Evolutionary conservation across 345 rosid genomes (phyloP).

Genomic region (Gossypium stocksii): DNA sequence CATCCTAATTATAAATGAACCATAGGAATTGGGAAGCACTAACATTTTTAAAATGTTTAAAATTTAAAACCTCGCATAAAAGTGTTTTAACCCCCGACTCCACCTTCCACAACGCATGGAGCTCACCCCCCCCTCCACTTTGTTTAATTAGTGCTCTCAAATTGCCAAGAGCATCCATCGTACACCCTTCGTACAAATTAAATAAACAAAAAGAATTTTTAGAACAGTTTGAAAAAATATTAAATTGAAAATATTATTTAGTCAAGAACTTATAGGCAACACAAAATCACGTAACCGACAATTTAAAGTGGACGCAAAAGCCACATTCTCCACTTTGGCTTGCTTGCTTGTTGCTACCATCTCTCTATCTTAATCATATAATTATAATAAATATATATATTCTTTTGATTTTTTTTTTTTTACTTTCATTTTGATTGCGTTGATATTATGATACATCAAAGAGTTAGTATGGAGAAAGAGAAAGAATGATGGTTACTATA

Average conservation of each 20-base stretch:
- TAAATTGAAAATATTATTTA: neutral
- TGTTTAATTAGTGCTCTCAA: neutral
- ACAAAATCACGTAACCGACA: constrained; percentile 24
- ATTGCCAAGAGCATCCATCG: neutral
- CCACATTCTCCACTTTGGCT: constrained; percentile 1
- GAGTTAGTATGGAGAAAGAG: too few relatives aligned
- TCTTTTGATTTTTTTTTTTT: too few relatives aligned
- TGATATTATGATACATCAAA: too few relatives aligned
- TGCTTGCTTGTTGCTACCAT: neutral
- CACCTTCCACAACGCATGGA: neutral
- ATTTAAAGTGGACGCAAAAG: constrained; percentile 21
- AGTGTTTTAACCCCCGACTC: neutral
- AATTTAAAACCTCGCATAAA: too few relatives aligned
- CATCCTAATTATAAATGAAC: neutral
- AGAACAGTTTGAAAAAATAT: too few relatives aligned
- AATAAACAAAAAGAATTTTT: neutral
- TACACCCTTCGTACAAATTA: neutral
- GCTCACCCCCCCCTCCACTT: neutral
- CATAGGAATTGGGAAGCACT: neutral
- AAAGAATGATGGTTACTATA: too few relatives aligned
- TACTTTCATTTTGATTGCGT: too few relatives aligned
- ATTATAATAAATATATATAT: too few relatives aligned
- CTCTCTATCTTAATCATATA: too few relatives aligned
- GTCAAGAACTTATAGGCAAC: neutral
- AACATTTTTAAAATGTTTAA: neutral